These are phyloP conservation scores for Camellia japonica DNA, from an alignment of 148 eudicot species.

Conservation along the genomic window DNA sequence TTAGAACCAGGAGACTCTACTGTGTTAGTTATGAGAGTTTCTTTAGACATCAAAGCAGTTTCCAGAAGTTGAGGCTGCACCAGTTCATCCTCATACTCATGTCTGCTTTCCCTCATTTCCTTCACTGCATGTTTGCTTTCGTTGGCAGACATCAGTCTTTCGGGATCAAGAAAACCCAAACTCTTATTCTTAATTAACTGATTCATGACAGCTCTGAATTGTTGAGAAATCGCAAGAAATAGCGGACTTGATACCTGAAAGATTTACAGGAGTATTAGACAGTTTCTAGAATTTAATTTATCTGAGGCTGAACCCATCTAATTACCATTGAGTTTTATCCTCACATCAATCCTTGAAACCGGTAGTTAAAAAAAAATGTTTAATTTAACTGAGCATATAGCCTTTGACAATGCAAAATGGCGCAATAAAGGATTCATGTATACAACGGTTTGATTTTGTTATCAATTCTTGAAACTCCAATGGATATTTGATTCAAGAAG, in stretches of 20 bases:
- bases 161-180: conserved; percentile 22
- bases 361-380: no score
- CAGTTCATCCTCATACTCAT: conserved; percentile 12
- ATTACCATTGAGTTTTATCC: background rate
- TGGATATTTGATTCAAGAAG: background rate
- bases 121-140: conserved; percentile 17
- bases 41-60: conserved; percentile 28
- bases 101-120: conserved; percentile 28
- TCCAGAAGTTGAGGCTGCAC: conserved; percentile 22
- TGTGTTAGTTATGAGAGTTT: conserved; percentile 20
- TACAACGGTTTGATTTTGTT: no score
- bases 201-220: conserved; percentile 23
- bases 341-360: background rate
- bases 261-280: conserved; percentile 22
- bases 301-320: background rate
- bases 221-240: conserved; percentile 29
- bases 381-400: no score
- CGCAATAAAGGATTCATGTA: no score
- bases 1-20: conserved; percentile 20
- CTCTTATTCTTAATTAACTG: conserved; percentile 23
- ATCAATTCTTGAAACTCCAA: background rate
- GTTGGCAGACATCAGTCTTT: conserved; percentile 18
- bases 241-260: conserved; percentile 42
- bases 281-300: background rate
- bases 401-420: no score